Conservation (phyloP, 495 filamentous ascomycete species). For the Tuber calosporum region DNA sequence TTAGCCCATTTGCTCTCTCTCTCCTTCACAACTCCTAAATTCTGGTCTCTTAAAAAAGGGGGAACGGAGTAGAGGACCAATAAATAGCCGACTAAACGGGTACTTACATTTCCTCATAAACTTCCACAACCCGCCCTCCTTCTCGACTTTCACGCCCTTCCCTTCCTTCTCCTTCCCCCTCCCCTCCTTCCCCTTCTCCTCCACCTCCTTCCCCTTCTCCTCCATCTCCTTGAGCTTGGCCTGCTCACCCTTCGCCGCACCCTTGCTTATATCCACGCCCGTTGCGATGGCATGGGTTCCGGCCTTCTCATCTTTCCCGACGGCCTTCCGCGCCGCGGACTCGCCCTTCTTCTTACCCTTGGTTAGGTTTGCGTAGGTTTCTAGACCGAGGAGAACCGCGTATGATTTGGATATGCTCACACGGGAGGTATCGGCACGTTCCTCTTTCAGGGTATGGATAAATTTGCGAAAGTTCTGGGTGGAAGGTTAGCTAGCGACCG, state of each 20-base stretch:
- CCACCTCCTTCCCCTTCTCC: neutral
- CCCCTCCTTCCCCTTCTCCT: constrained; percentile 5
- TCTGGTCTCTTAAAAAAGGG: neutral
- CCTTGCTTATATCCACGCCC: constrained; percentile 15
- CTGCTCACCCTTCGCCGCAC: constrained; percentile 13
- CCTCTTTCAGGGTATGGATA: constrained; percentile 60
- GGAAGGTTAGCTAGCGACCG: neutral
- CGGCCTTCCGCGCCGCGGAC: constrained; percentile 44
- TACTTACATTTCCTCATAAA: constrained; percentile 22
- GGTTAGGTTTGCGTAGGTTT: constrained; percentile 59
- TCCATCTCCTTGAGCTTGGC: constrained; percentile 35
- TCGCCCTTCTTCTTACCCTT: constrained; percentile 56
- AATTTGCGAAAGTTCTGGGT: constrained; percentile 69
- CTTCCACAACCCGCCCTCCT: constrained; percentile 8
- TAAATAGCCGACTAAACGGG: neutral
- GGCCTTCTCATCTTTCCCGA: constrained; percentile 14
- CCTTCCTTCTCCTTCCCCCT: constrained; percentile 16
- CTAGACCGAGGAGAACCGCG: constrained; percentile 71
- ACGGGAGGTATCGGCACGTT: constrained; percentile 69
- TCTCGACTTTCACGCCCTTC: constrained; percentile 15
- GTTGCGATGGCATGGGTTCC: constrained; percentile 20
- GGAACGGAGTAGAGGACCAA: neutral
- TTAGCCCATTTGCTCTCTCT: neutral
- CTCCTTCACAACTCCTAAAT: neutral
- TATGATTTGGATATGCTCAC: constrained; percentile 75